phyloP scores from a whole-genome alignment of 2,329 filamentous ascomycete species.

The Diaporthe sp. region DNA sequence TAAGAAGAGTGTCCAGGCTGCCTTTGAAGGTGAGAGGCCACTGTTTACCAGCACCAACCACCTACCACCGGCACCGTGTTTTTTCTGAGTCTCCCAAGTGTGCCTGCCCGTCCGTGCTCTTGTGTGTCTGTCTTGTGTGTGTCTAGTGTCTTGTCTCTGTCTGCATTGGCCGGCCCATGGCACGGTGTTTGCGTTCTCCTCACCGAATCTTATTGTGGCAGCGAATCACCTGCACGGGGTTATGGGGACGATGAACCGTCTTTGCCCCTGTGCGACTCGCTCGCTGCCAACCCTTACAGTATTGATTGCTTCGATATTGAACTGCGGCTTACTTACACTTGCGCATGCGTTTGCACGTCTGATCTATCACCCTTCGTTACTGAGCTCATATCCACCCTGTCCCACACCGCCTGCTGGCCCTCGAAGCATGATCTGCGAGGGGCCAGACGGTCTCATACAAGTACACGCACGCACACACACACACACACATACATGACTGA shows the following conservation, averaged over 20 bases:
- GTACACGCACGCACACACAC: no score
- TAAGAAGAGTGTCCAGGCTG: slow-evolving; percentile 72
- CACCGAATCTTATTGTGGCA: slow-evolving; percentile 37
- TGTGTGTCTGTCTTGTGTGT: not conserved
- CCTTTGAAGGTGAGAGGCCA: slow-evolving; percentile 68
- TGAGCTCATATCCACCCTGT: slow-evolving; percentile 6
- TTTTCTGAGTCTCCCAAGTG: not conserved
- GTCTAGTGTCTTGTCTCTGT: not conserved
- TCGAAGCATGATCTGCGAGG: slow-evolving; percentile 2
- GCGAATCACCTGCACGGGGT: slow-evolving; percentile 6
- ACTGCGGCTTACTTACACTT: not conserved
- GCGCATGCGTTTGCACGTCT: slow-evolving; percentile 16
- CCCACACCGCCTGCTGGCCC: not conserved
- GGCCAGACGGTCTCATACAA: not conserved
- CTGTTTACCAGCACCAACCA: not conserved
- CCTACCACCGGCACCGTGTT: not conserved
- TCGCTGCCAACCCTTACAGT: not conserved
- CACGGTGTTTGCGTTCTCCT: slow-evolving; percentile 31
- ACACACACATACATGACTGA: slow-evolving; percentile 1
- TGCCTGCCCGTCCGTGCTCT: not conserved
- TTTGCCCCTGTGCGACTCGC: slow-evolving; percentile 7
- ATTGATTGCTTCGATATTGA: slow-evolving; percentile 23
- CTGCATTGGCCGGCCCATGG: slow-evolving; percentile 11
- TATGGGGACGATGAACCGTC: not conserved
- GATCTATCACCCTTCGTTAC: slow-evolving; percentile 11